phyloP scores from a whole-genome alignment of 2,329 filamentous ascomycete genomes.

The Talaromyces sp. region DNA sequence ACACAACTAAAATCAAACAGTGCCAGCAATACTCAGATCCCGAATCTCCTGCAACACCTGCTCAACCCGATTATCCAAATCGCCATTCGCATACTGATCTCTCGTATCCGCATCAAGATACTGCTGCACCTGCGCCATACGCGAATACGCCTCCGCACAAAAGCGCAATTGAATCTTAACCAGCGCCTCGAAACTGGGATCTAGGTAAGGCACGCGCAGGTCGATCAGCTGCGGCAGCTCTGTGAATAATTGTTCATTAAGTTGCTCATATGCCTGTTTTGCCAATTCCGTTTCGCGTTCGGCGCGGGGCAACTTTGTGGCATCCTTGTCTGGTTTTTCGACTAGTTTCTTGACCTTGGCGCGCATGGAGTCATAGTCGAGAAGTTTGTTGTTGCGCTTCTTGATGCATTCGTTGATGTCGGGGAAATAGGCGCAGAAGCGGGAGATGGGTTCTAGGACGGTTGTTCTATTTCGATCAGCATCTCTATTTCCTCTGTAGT shows the following conservation, averaged over 20 bases:
- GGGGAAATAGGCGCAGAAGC: conserved; percentile 97
- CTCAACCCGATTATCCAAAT: conserved; percentile 87
- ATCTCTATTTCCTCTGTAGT: not conserved
- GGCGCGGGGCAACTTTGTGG: conserved; percentile 88
- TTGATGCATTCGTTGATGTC: conserved; percentile 99
- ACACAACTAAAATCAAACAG: conserved; percentile 46
- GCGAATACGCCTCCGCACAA: conserved; percentile 93
- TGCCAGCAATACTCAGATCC: conserved; percentile 85
- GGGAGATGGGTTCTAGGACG: conserved; percentile 89
- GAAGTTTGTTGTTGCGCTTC: conserved; percentile 96
- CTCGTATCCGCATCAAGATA: conserved; percentile 93
- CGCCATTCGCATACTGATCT: conserved; percentile 91
- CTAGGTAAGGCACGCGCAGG: conserved; percentile 91
- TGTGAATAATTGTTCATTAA: conserved; percentile 91
- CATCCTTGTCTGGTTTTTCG: conserved; percentile 98
- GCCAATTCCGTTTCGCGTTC: conserved; percentile 97
- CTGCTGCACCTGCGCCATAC: conserved; percentile 99
- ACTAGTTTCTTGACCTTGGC: conserved; percentile 95
- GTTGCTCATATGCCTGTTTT: conserved; percentile 86
- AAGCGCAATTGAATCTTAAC: conserved; percentile 98
- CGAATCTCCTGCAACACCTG: conserved; percentile 95
- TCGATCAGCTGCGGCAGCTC: conserved; percentile 96
- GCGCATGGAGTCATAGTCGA: conserved; percentile 94
- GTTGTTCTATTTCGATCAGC: conserved; percentile 60
- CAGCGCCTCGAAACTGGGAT: conserved; percentile 93